These are phyloP conservation scores for Colletotrichum brevisporum DNA, from an alignment of 2,329 filamentous ascomycete species.

Conservation along the genomic window DNA sequence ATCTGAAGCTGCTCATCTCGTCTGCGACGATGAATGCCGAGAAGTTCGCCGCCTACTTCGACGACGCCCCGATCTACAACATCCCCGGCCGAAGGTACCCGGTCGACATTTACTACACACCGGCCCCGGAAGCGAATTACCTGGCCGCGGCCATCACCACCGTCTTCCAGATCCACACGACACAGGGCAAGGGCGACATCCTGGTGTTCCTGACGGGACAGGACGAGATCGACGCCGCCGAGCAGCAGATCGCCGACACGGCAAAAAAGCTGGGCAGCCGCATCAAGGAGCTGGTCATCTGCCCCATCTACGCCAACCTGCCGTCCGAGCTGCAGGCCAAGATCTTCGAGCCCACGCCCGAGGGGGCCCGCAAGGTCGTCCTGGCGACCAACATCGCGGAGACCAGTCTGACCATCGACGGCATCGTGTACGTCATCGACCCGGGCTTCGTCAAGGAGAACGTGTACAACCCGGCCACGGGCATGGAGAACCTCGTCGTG, in stretches of 20 bases:
- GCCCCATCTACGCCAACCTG: constrained; percentile 94
- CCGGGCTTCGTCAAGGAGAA: constrained; percentile 97
- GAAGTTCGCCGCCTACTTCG: constrained; percentile 93
- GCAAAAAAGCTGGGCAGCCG: constrained; percentile 87
- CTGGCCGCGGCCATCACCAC: constrained; percentile 92
- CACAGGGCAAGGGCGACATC: constrained; percentile 88
- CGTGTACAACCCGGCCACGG: constrained; percentile 89
- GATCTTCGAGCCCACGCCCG: constrained; percentile 94
- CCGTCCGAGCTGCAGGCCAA: constrained; percentile 91
- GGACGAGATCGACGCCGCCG: constrained; percentile 93
- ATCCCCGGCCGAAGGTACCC: constrained; percentile 91
- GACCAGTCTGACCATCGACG: constrained; percentile 94
- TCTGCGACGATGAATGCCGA: constrained; percentile 95
- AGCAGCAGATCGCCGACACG: constrained; percentile 87
- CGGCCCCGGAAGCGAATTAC: constrained; percentile 94
- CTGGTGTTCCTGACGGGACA: constrained; percentile 95
- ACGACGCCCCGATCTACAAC: constrained; percentile 93
- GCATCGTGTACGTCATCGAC: constrained; percentile 96
- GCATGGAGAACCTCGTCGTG: constrained; percentile 92
- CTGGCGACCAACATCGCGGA: constrained; percentile 98
- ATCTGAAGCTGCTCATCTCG: constrained; percentile 91
- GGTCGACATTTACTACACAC: constrained; percentile 92
- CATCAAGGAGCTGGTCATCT: constrained; percentile 88
- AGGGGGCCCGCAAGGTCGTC: constrained; percentile 89
- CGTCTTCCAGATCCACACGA: constrained; percentile 94